A percentile compares a stretch with the other conserved stretches of the same genome.
These are phyloP conservation scores for Stephanocyclus meneghinianus DNA, from an alignment of 352 stramenopile species.

Conservation along the genomic window DNA sequence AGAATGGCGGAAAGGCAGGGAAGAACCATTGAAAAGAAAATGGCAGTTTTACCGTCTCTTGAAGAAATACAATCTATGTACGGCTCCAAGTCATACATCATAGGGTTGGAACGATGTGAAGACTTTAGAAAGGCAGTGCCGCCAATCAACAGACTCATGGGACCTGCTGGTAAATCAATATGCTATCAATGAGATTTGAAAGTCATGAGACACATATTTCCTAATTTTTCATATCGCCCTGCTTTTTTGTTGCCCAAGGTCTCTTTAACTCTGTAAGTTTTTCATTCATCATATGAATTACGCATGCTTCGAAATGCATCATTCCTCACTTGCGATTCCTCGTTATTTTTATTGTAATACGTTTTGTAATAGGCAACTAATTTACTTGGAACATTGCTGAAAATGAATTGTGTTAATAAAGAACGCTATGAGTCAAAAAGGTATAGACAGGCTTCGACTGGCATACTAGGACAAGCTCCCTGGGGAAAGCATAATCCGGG, in stretches of 20 bases:
- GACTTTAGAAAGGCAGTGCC: slow-evolving; percentile 54
- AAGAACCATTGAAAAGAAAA: slow-evolving; percentile 2
- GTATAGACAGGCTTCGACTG: not conserved
- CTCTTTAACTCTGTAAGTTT: slow-evolving; percentile 72
- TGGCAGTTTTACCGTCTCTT: slow-evolving; percentile 55
- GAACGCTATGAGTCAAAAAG: slow-evolving; percentile 19
- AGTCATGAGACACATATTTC: too few relatives aligned
- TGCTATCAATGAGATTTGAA: too few relatives aligned
- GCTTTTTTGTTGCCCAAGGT: slow-evolving; percentile 15
- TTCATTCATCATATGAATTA: not conserved
- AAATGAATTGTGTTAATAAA: slow-evolving; percentile 50
- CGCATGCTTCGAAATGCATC: not conserved
- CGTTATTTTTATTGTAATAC: not conserved
- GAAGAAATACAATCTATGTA: slow-evolving; percentile 65
- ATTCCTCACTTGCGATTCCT: not conserved
- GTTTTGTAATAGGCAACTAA: slow-evolving; percentile 51
- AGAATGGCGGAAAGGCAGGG: slow-evolving; percentile 1
- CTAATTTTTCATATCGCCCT: not conserved
- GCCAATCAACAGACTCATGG: slow-evolving; percentile 62
- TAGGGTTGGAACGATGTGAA: slow-evolving; percentile 67
- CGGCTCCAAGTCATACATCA: slow-evolving; percentile 55
- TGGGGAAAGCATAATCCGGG: slow-evolving; percentile 81
- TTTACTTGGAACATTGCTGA: slow-evolving; percentile 50
- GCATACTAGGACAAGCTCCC: slow-evolving; percentile 47
- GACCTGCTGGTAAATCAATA: slow-evolving; percentile 24